These are phyloP conservation scores for Liriodendron chinense DNA, from an alignment of 164 flowering plant genomes.

Conservation along the genomic window DNA sequence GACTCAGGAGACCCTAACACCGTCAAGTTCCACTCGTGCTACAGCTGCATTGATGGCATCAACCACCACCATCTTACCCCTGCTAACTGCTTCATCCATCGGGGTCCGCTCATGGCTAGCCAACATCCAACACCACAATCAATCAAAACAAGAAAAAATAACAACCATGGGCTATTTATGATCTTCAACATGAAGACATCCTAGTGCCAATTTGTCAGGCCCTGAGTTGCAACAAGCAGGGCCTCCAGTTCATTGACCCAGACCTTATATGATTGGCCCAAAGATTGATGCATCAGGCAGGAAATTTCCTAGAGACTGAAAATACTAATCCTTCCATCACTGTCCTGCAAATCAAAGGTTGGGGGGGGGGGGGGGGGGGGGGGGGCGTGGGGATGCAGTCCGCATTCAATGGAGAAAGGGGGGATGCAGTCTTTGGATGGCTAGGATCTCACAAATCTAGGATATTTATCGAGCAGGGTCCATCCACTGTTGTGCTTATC, in stretches of 20 bases:
- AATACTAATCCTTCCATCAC: too few relatives aligned
- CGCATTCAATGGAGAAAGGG: background rate
- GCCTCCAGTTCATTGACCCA: too few relatives aligned
- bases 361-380: too few relatives aligned
- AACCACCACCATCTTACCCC: slow-evolving; percentile 65
- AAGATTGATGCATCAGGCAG: too few relatives aligned
- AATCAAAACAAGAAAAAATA: background rate
- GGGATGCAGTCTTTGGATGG: background rate
- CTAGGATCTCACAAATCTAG: background rate
- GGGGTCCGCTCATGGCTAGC: slow-evolving; percentile 78
- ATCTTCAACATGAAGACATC: too few relatives aligned
- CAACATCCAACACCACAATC: slow-evolving; percentile 16
- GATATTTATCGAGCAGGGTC: background rate
- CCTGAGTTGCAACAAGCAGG: too few relatives aligned
- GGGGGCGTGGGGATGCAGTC: too few relatives aligned
- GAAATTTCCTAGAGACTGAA: background rate
- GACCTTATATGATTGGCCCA: too few relatives aligned
- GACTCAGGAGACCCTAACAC: slow-evolving; percentile 38
- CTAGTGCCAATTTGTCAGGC: too few relatives aligned
- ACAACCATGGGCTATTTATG: background rate
- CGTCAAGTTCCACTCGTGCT: slow-evolving; percentile 54
- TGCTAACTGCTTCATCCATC: slow-evolving; percentile 74
- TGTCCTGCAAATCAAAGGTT: too few relatives aligned
- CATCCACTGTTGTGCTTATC: background rate
- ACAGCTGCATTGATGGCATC: slow-evolving; percentile 67